Percentiles rank a stretch among this genome's conserved stretches.
Conservation (phyloP, 352 stramenopile species). For the Globisporangium nagaii region DNA sequence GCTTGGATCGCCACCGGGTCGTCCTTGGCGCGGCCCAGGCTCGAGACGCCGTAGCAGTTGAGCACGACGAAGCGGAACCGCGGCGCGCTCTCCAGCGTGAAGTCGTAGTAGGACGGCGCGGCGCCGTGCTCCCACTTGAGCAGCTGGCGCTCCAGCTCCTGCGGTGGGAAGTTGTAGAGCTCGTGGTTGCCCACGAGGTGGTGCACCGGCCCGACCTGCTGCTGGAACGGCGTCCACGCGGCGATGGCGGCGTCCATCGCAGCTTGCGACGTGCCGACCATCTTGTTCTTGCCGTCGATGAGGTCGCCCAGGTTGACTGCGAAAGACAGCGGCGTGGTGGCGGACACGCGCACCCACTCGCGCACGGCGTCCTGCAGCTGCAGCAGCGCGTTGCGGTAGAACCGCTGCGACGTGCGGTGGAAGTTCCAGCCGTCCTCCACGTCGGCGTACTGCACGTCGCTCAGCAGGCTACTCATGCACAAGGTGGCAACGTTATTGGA, state of each 20-base stretch:
- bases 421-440: conserved; percentile 81
- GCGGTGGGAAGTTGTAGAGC: conserved; percentile 70
- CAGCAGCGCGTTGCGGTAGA: conserved; percentile 61
- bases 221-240: conserved; percentile 39
- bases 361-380: conserved; percentile 36
- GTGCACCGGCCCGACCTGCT: conserved; percentile 46
- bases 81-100: conserved; percentile 30
- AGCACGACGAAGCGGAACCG: conserved; percentile 61
- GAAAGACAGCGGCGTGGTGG: conserved; percentile 31
- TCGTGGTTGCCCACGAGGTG: conserved; percentile 84
- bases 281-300: conserved; percentile 75
- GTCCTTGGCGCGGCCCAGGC: conserved; percentile 37
- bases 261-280: conserved; percentile 28
- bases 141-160: conserved; percentile 38
- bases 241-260: conserved; percentile 37
- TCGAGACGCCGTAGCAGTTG: conserved; percentile 65
- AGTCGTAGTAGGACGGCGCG: conserved; percentile 61
- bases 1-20: conserved; percentile 46
- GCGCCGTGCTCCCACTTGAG: conserved; percentile 16
- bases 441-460: conserved; percentile 82
- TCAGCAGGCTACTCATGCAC: conserved; percentile 36
- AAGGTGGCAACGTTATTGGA: too few species aligned
- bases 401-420: conserved; percentile 48
- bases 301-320: conserved; percentile 78
- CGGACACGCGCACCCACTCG: conserved; percentile 41